A percentile compares a stretch with the other conserved stretches of the same genome.
Conservation (phyloP, 345 rosid species). For the Rhizophora mangle region DNA sequence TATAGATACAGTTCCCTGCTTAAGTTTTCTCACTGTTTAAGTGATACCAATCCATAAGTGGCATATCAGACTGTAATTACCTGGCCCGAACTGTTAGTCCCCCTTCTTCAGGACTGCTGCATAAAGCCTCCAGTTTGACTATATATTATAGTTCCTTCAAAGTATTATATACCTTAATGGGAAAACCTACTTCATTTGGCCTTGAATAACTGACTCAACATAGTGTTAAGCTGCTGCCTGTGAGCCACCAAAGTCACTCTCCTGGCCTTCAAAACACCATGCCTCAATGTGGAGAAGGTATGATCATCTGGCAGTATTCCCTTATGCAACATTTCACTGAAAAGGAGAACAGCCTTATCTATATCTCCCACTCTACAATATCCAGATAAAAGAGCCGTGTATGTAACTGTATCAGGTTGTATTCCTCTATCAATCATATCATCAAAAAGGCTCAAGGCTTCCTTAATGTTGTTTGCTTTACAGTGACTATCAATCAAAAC, state of each 20-base stretch:
- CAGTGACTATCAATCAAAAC: constrained; percentile 57
- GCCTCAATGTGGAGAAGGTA: constrained; percentile 17
- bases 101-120: too few species aligned
- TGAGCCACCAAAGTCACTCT: constrained; percentile 2
- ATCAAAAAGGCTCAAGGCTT: constrained; percentile 38
- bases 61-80: neutral
- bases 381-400: constrained; percentile 51
- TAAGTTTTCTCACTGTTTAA: neutral
- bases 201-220: neutral
- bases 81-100: too few species aligned
- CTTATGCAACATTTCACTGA: constrained; percentile 35
- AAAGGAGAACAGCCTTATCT: constrained; percentile 40
- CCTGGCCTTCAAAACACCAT: constrained; percentile 29
- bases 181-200: neutral
- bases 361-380: constrained; percentile 38
- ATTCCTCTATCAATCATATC: constrained; percentile 54
- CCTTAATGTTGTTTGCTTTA: constrained; percentile 42
- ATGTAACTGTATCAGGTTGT: constrained; percentile 57
- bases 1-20: neutral
- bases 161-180: too few species aligned
- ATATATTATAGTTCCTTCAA: too few species aligned
- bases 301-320: constrained; percentile 29
- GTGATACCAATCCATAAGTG: neutral
- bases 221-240: neutral
- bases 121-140: too few species aligned